Evolutionary conservation across 306 rosid species (phyloP), one percentile per base, ranked within the genome.

Genomic region (Delonix regia): DNA sequence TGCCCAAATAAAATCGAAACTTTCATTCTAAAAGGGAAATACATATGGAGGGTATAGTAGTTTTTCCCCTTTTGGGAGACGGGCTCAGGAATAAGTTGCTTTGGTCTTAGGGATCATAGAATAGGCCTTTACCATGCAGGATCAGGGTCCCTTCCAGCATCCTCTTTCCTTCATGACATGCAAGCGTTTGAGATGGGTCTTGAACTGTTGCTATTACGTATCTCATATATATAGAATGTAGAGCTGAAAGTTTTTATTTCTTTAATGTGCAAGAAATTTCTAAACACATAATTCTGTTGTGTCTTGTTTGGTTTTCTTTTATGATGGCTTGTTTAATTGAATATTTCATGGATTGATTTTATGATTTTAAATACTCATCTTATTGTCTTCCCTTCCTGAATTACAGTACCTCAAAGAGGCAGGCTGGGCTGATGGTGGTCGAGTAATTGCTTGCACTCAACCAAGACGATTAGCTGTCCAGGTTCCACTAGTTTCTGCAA

Each of bases 401-500:
- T 63, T 72, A 78, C 88, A 94, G 97, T 94, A 78, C 74, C 87
- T 94, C 59, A 92, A 86, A 72, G 98, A 94, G 76, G 97, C 97
- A 6, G 98, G 97, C 11, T 94, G 98, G 98, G 94, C 92, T 14
- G 81, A 88, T 5, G 97, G 97, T 86, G 97, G 98, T 53, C 87
- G 98, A 48, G 73, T 90, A 33, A 87, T 94, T 28, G 98, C 93
- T 53, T 94, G 98, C 75, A 94, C 98, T 73, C 98, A 92, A 79
- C 98, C 98, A 25, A 83, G 98, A 76, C 81, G 98, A 67, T 78
- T 94, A 41, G 98, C 98, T 63, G 98, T 94, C 36, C 98, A 94
- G 97, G 98, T 90, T 57, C 51, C 25, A 12, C 64, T 69, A 49
- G 21, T 66, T 65, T 38, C 47, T 14, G n/a, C 67, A 28, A 10